Conservation (phyloP, 352 stramenopile species). For the Phytophthora brassicae region DNA sequence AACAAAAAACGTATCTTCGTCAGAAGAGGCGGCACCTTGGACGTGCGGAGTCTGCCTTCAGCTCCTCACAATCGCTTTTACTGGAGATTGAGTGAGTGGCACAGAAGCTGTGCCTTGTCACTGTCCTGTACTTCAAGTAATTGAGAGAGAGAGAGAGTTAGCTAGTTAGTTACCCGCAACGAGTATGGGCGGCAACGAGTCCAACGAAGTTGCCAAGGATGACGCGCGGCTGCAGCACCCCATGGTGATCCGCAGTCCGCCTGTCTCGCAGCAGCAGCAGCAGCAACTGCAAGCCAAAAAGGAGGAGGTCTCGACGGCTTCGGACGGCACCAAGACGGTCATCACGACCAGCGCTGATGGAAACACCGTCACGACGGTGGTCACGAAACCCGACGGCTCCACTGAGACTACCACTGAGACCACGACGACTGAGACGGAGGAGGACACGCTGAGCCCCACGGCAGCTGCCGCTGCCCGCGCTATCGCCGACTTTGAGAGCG, state of each 20-base stretch:
- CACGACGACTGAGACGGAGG: conserved; percentile 26
- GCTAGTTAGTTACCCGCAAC: conserved; percentile 1
- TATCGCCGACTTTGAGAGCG: conserved; percentile 36
- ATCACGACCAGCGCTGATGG: conserved; percentile 37
- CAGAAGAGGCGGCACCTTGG: neutral
- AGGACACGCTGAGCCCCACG: conserved; percentile 25
- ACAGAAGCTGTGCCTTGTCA: too few relatives aligned
- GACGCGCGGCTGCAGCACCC: conserved; percentile 26
- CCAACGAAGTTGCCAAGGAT: conserved; percentile 30
- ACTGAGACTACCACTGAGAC: conserved; percentile 34
- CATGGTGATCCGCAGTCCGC: conserved; percentile 16
- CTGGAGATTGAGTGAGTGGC: conserved; percentile 21
- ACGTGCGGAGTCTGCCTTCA: too few relatives aligned
- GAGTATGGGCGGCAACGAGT: conserved; percentile 36
- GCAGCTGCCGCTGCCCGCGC: conserved; percentile 18
- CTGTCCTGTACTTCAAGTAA: conserved; percentile 1
- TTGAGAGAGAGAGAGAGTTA: neutral
- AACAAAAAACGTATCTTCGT: conserved; percentile 20
- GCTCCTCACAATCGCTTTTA: conserved; percentile 30
- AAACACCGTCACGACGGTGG: conserved; percentile 26
- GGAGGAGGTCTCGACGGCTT: conserved; percentile 13
- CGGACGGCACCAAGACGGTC: conserved; percentile 28
- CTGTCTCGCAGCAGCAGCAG: conserved; percentile 9
- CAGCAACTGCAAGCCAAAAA: conserved; percentile 12
- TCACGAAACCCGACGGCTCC: conserved; percentile 28